Base-by-base conservation (phyloP, 1,284 basidiomycete species). In the Ganoderma lucidum region DNA sequence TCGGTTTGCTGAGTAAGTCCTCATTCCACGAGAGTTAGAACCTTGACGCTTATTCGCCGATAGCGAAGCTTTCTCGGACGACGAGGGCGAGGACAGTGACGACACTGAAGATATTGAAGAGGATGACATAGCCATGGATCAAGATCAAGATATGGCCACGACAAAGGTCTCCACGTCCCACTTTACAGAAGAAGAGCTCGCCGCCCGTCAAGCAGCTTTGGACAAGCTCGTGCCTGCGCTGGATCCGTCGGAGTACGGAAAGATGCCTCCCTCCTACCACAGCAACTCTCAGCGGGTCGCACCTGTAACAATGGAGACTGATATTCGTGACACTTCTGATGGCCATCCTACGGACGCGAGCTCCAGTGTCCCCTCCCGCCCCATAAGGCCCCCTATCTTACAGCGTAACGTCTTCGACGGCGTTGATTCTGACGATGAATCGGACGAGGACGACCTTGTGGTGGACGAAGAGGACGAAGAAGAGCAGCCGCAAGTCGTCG, bases 351-450 rank as follows among this genome's bases (percentile, higher is more conserved):
- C 71, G 32, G 19, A 48, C 37, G 69, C 63, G 62, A 48, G 64
- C 53, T 48, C 30, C 51, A 73, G 76, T 68, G 70, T 69, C 66
- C 78, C 65, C 30, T 68, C 70, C 23, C 85, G 80, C 73, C 84
- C 84, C 0, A 84, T 93, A 62, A 86, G 95, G 23, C 84, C 88
- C n/a, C 94, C 95, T 1, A 86, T 94, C 65, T 86, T 97, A 65
- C 85, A 90, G 23, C 90, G 94, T 45, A 90, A 96, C 75, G 85
- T 85, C 74, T 97, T 90, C 76, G 95, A 97, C 64, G 95, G 95
- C 19, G 89, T 93, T 48, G 88, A 96, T 77, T 95, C 93, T 0
- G 95, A 96, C 73, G 94, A 96, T 67, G 93, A 94, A 73, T 91
- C 89, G 0, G 91, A 91, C 60, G 86, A 87, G 19, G 89, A 90